Base-by-base conservation (phyloP, 1,284 basidiomycete species). In the Papiliotrema laurentii region DNA sequence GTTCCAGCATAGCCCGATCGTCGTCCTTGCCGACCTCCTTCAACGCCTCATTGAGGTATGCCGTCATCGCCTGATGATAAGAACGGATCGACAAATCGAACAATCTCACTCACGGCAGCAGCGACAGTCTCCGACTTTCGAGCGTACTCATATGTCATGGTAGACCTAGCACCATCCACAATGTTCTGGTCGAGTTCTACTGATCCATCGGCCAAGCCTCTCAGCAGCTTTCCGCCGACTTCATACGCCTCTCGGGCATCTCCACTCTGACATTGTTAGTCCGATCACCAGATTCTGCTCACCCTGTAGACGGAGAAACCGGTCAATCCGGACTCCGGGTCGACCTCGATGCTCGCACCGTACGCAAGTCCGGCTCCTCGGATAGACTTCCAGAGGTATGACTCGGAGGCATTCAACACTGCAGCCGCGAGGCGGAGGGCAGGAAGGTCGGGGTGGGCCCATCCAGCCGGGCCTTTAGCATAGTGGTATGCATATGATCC, bases 311-410 rank as follows among this genome's bases (percentile, higher is more conserved):
- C 78, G 6, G 81, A 79, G 75, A 97, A 97, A 50, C 77, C 83
- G 25, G 94, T 76, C 16, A 89, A 74, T 4, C 92, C 90, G 30
- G 85, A 79, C 73, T 98, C 94, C 36, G 84, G 75, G 64, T 96
- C 89, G 19, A 85, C 73, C 1, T 79, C 78, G 43, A 92, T 81
- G 59, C 83, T 83, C 18, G 92, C 90, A 14, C 92, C 92, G 64
- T 99, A 99, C 0, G 96, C 96, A 38, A 97, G 75, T 14, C 93
- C 93, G 45, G 88, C 85, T 3, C 93, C 93, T 49, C 92, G 84
- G 56, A 97, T 90, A 52, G 85, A 86, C 85, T 73, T 70, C 94
- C 96, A 98, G 50, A 98, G 81, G 71, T 86, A 97, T 57, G 87
- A 87, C 76, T 98, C 96, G 43, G 92, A 85, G 2, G 91, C 94